phyloP scores from a whole-genome alignment of 345 rosid species.

The Aegle marmelos region DNA sequence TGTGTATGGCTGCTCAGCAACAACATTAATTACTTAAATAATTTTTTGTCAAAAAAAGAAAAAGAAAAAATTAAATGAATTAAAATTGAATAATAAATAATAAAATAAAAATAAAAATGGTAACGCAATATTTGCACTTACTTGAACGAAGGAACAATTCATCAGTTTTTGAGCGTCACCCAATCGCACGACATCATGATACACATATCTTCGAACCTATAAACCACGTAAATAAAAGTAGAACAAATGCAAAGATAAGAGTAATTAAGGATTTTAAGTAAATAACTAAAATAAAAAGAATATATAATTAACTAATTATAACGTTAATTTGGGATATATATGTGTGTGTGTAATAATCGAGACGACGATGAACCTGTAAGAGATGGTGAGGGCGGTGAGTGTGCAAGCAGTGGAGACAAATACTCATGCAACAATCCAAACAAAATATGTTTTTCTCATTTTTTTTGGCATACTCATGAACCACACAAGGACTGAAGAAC shows the following conservation, averaged over 20 bases:
- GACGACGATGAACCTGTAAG: conserved; percentile 23
- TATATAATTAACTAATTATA: too few species aligned
- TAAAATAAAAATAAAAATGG: neutral
- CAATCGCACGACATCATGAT: conserved; percentile 52
- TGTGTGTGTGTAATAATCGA: neutral
- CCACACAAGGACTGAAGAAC: conserved; percentile 28
- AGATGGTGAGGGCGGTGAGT: conserved; percentile 30
- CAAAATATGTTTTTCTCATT: conserved; percentile 36
- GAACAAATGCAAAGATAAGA: neutral
- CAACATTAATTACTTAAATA: too few species aligned
- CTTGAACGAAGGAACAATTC: conserved; percentile 60
- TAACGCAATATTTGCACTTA: conserved; percentile 15
- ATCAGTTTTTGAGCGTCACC: conserved; percentile 50
- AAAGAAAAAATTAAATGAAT: neutral
- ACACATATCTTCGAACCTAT: conserved; percentile 62
- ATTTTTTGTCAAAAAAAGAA: neutral
- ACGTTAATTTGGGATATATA: neutral
- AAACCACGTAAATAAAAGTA: too few species aligned
- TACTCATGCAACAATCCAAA: conserved; percentile 31
- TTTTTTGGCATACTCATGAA: conserved; percentile 29
- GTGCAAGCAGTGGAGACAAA: conserved; percentile 35
- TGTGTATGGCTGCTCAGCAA: conserved; percentile 45
- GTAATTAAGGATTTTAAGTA: neutral
- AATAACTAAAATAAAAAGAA: neutral
- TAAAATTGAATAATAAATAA: neutral